A percentile compares a stretch with the other conserved stretches of the same genome.
phyloP scores from a whole-genome alignment of 179 eudicot species.

The Beta corolliflora region DNA sequence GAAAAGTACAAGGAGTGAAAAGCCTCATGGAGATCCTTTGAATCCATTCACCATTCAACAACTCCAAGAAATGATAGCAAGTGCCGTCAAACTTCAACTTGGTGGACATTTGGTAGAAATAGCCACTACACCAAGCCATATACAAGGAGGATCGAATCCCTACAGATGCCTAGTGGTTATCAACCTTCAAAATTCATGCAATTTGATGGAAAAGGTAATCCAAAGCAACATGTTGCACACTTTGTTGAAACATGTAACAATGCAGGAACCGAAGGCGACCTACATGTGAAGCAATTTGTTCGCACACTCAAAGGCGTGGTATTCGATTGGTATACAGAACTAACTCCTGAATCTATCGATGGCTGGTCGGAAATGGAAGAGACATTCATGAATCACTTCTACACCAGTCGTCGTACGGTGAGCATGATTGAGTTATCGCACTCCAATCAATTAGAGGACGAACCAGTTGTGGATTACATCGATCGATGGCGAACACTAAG shows the following conservation, averaged over 20 bases:
- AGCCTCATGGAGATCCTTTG: neutral
- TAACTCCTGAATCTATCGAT: neutral
- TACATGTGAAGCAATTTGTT: neutral
- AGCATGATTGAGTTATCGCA: slow-evolving; percentile 3
- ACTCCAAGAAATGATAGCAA: neutral
- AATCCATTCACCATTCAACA: neutral
- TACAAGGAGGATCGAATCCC: neutral
- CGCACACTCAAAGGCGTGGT: neutral
- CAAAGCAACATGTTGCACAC: neutral
- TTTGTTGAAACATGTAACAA: slow-evolving; percentile 4
- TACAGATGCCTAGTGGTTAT: neutral
- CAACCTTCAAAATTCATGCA: slow-evolving; percentile 6
- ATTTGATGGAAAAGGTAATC: neutral
- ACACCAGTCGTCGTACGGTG: too few relatives aligned
- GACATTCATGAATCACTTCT: neutral
- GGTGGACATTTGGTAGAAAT: too few relatives aligned
- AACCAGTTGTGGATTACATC: neutral
- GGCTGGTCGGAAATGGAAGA: neutral
- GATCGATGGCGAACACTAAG: neutral
- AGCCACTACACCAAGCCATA: neutral
- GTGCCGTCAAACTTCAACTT: neutral
- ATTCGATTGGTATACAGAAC: neutral
- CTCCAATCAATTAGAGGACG: neutral
- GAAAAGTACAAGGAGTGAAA: neutral
- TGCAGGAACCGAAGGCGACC: neutral